phyloP scores from a whole-genome alignment of 345 rosid species.

The Salix dunnii region DNA sequence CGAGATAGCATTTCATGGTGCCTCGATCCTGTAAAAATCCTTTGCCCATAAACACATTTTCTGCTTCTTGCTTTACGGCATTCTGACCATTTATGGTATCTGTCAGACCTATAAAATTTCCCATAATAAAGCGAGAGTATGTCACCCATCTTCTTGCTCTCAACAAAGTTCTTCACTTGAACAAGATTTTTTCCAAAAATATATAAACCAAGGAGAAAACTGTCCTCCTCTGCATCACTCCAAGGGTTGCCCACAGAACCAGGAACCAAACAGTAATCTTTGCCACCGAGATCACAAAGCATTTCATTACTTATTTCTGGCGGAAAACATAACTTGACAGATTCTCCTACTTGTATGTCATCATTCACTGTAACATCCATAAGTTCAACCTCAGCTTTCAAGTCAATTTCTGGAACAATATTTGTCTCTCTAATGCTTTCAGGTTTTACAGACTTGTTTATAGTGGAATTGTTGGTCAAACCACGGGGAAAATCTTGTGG shows the following conservation, averaged over 20 bases:
- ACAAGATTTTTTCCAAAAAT: constrained; percentile 64
- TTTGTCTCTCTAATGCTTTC: constrained; percentile 12
- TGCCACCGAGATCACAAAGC: constrained; percentile 11
- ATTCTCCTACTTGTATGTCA: constrained; percentile 9
- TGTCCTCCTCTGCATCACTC: constrained; percentile 40
- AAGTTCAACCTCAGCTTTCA: constrained; percentile 18
- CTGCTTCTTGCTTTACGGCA: constrained; percentile 50
- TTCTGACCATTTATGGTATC: constrained; percentile 58
- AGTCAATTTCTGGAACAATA: constrained; percentile 1
- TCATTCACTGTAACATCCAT: constrained; percentile 1
- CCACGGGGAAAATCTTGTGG: constrained; percentile 13
- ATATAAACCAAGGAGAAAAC: constrained; percentile 69
- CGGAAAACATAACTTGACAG: constrained; percentile 12
- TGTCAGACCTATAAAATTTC: constrained; percentile 52
- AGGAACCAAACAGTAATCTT: constrained; percentile 35
- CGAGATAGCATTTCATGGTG: constrained; percentile 64
- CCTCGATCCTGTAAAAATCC: constrained; percentile 65
- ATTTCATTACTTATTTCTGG: constrained; percentile 18
- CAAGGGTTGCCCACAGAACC: constrained; percentile 47
- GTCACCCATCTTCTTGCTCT: constrained; percentile 54
- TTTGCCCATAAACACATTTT: constrained; percentile 48
- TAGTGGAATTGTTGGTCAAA: constrained; percentile 11
- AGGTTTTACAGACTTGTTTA: constrained; percentile 8
- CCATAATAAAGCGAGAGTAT: constrained; percentile 67
- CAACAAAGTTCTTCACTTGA: constrained; percentile 54